phyloP scores from a whole-genome alignment of 768 basidiomycete genomes.

The Cyathus striatus region DNA sequence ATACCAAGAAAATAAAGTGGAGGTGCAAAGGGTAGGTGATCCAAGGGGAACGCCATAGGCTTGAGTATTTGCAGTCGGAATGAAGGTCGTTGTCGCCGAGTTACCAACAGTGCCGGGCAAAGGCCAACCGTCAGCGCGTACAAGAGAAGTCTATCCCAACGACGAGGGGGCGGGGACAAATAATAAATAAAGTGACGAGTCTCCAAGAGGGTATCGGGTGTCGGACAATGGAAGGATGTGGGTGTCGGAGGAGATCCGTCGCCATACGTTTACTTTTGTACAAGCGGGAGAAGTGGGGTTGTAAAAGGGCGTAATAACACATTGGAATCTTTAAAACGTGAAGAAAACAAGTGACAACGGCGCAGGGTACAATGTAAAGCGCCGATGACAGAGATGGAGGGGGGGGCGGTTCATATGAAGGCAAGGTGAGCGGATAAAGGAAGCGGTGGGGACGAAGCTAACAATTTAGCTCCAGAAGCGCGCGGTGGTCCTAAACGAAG shows the following conservation, averaged over 20 bases:
- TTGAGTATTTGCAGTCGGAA: background rate
- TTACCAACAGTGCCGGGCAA: background rate
- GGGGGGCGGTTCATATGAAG: too few species aligned
- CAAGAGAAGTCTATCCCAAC: background rate
- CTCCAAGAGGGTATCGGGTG: background rate
- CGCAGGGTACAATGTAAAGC: too few species aligned
- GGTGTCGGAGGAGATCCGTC: background rate
- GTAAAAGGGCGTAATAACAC: too few species aligned
- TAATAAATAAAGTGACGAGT: background rate
- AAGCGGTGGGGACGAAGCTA: too few species aligned
- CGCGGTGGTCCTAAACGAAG: too few species aligned
- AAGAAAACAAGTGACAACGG: too few species aligned
- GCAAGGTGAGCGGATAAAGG: too few species aligned
- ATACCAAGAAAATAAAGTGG: constrained; percentile 3
- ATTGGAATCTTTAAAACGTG: too few species aligned
- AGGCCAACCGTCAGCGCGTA: background rate
- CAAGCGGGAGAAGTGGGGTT: too few species aligned
- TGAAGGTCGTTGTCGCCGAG: background rate
- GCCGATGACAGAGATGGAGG: too few species aligned
- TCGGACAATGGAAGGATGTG: background rate
- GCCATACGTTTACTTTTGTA: too few species aligned
- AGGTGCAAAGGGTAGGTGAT: background rate
- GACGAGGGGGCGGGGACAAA: background rate
- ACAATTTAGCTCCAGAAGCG: too few species aligned
- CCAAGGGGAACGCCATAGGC: background rate